phyloP scores from a whole-genome alignment of 176 grass and related monocot genomes.

The Aegilops speltoides region DNA sequence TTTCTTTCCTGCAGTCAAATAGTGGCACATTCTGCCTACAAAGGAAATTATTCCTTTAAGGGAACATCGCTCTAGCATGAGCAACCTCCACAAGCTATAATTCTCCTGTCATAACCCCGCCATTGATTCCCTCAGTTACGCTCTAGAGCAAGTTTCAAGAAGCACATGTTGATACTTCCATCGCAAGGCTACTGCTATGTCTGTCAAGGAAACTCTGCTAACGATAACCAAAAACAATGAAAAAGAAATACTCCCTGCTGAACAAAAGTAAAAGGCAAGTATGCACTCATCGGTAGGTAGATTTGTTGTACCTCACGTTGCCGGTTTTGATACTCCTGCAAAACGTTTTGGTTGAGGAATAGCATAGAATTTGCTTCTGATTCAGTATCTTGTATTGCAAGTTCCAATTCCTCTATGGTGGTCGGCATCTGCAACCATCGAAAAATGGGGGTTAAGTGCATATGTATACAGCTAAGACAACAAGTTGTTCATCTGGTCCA shows the following conservation, averaged over 20 bases:
- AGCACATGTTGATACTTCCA: not conserved
- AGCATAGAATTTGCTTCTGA: constrained; percentile 94
- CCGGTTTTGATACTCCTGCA: constrained; percentile 84
- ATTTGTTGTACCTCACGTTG: constrained; percentile 60
- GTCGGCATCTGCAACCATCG: constrained; percentile 63
- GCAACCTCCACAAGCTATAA: not conserved
- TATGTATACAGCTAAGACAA: not conserved
- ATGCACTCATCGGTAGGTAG: not conserved
- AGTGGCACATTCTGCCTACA: not conserved
- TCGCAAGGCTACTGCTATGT: not conserved
- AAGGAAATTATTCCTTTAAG: not conserved
- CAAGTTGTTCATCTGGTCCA: constrained; percentile 15
- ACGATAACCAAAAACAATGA: not conserved
- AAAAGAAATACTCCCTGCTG: not conserved
- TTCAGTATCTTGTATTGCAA: constrained; percentile 80
- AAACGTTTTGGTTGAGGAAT: constrained; percentile 90
- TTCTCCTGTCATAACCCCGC: not conserved
- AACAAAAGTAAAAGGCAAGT: not conserved
- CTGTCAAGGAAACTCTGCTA: constrained; percentile 1
- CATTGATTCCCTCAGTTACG: not conserved
- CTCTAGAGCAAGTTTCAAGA: not conserved
- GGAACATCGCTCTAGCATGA: not conserved
- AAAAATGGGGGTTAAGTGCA: not conserved
- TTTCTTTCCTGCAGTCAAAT: constrained; percentile 1
- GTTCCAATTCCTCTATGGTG: constrained; percentile 78